Evolutionary conservation across 805 yeast genomes (phyloP).

Genomic region (Debaryomyces tyrocola): DNA sequence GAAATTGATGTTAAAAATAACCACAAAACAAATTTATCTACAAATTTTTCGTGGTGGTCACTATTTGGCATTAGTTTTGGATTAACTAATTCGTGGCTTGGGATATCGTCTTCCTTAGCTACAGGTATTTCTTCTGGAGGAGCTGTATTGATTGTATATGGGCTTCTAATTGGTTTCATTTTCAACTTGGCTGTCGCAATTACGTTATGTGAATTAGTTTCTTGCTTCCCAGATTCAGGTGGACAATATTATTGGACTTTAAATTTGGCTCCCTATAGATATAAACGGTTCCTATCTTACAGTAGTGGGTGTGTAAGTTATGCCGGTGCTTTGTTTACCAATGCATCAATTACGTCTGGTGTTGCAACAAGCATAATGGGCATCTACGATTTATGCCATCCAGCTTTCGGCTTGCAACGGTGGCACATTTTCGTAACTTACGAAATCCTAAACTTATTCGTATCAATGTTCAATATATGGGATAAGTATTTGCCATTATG

Average conservation of each 20-base stretch:
- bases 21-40: constrained; percentile 1
- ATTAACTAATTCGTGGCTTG: constrained; percentile 44
- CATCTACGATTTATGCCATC: constrained; percentile 35
- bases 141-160: constrained; percentile 40
- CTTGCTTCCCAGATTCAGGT: constrained; percentile 43
- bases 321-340: constrained; percentile 44
- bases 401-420: constrained; percentile 29
- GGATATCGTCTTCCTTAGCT: constrained; percentile 39
- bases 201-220: constrained; percentile 38
- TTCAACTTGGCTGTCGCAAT: constrained; percentile 38
- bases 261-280: constrained; percentile 37
- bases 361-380: constrained; percentile 38
- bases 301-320: constrained; percentile 41
- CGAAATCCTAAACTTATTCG: constrained; percentile 31
- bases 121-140: constrained; percentile 45
- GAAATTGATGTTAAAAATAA: no score
- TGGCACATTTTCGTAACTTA: constrained; percentile 40
- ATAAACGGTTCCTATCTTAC: constrained; percentile 38
- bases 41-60: constrained; percentile 41
- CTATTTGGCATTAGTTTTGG: constrained; percentile 43
- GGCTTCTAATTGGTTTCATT: constrained; percentile 37
- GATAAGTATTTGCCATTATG: constrained; percentile 35
- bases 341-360: constrained; percentile 39
- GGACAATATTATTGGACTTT: constrained; percentile 46
- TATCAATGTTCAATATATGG: constrained; percentile 36